Percentiles rank a stretch among this genome's conserved stretches.
Evolutionary conservation across 768 basidiomycete species (phyloP).

Genomic region (Pisolithus microcarpus): DNA sequence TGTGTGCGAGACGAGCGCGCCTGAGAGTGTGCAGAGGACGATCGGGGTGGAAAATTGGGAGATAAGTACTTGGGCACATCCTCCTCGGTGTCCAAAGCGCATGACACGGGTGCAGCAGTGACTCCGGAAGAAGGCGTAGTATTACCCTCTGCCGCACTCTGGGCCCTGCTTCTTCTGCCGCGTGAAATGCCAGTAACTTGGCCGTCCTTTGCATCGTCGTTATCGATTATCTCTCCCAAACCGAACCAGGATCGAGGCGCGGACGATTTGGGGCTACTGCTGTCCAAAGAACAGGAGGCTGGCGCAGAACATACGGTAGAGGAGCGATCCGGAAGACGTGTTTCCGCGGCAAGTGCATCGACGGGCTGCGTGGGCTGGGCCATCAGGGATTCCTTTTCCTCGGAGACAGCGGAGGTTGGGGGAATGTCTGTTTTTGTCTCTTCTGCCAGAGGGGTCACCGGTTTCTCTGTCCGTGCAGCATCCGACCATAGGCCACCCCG

Average conservation of each 20-base stretch:
- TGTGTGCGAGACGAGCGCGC: constrained; percentile 29
- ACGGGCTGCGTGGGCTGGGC: constrained; percentile 24
- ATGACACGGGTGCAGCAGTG: constrained; percentile 3
- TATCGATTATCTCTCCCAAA: constrained; percentile 31
- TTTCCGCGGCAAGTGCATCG: constrained; percentile 19
- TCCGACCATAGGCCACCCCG: constrained; percentile 91
- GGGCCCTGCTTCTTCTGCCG: constrained; percentile 20
- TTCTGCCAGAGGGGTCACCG: constrained; percentile 7
- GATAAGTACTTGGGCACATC: constrained; percentile 13
- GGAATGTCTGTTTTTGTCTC: constrained; percentile 3
- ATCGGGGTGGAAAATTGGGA: constrained; percentile 25
- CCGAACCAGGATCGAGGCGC: constrained; percentile 55
- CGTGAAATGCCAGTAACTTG: constrained; percentile 14
- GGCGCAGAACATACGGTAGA: constrained; percentile 19
- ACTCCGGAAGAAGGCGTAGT: constrained; percentile 13
- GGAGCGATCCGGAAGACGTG: constrained; percentile 18
- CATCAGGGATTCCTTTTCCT: constrained; percentile 18
- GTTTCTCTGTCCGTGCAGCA: constrained; percentile 44
- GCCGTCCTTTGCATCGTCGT: constrained; percentile 15
- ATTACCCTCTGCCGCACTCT: constrained; percentile 25
- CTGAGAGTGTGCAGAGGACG: constrained; percentile 41
- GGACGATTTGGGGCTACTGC: constrained; percentile 19
- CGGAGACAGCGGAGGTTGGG: constrained; percentile 30
- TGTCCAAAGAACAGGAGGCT: constrained; percentile 12
- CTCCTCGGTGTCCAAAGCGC: constrained; percentile 15